Evolutionary conservation across 371 early-diverging fungal species (phyloP).

Genomic region (Rhizopus microsporus): DNA sequence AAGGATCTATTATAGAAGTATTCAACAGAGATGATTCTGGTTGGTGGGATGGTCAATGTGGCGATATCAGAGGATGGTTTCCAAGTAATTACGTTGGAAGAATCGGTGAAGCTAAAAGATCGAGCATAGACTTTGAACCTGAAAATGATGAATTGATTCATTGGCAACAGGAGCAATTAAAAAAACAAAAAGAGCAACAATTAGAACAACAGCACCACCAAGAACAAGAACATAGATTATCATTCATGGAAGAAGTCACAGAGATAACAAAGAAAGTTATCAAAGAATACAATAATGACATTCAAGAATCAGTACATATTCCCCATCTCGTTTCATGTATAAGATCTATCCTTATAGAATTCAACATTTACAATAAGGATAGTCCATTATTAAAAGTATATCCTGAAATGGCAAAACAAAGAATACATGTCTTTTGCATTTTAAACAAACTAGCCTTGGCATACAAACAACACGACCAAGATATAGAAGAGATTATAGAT

Average conservation of each 20-base stretch:
- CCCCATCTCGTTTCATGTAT: conserved; percentile 44
- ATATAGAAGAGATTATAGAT: neutral
- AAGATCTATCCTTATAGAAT: conserved; percentile 39
- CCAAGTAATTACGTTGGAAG: conserved; percentile 53
- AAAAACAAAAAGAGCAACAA: conserved; percentile 10
- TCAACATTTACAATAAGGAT: conserved; percentile 46
- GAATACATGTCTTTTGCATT: conserved; percentile 35
- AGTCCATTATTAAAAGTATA: conserved; percentile 35
- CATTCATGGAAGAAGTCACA: conserved; percentile 8
- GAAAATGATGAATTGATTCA: conserved; percentile 33
- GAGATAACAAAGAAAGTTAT: neutral
- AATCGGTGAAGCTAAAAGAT: conserved; percentile 43
- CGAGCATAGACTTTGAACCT: conserved; percentile 39
- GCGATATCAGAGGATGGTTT: conserved; percentile 53
- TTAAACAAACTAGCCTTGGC: conserved; percentile 48
- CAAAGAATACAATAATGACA: conserved; percentile 15
- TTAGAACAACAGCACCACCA: conserved; percentile 5
- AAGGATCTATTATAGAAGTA: conserved; percentile 55
- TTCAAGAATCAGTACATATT: conserved; percentile 20
- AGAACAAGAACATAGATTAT: neutral
- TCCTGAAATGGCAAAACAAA: conserved; percentile 45
- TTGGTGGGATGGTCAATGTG: conserved; percentile 57
- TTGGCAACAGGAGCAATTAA: conserved; percentile 23
- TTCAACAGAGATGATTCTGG: conserved; percentile 51
- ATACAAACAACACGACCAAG: conserved; percentile 29